A percentile compares a stretch with the other conserved stretches of the same genome.
These are phyloP conservation scores for Mortierella claussenii DNA, from an alignment of 192 early-diverging fungal species.

Conservation along the genomic window DNA sequence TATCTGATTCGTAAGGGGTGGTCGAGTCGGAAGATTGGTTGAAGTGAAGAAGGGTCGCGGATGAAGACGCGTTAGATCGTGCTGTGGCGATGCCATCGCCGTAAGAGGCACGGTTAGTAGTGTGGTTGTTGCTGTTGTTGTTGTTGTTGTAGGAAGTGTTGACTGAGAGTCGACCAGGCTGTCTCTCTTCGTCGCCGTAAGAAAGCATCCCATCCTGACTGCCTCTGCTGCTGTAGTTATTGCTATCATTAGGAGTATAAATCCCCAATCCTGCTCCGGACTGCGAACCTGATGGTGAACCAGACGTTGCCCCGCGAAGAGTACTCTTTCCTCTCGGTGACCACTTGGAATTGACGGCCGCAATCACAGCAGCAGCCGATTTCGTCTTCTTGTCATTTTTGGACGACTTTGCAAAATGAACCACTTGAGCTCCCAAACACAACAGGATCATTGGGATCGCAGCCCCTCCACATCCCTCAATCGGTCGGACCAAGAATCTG, in stretches of 20 bases:
- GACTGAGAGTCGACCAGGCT: background rate
- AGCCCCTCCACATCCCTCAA: constrained; percentile 81
- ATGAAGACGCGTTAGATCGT: constrained; percentile 31
- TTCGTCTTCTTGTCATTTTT: background rate
- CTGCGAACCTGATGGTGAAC: background rate
- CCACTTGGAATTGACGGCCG: background rate
- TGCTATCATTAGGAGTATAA: constrained; percentile 2
- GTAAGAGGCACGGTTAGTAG: constrained; percentile 4
- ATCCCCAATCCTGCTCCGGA: constrained; percentile 30
- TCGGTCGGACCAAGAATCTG: constrained; percentile 69
- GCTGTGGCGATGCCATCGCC: constrained; percentile 19
- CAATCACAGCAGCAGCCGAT: background rate
- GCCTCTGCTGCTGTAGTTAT: no score
- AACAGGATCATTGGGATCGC: constrained; percentile 83
- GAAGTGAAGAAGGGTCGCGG: constrained; percentile 39
- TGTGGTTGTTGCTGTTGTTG: background rate
- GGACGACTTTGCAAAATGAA: constrained; percentile 24
- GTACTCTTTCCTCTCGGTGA: constrained; percentile 1
- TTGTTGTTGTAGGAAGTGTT: background rate
- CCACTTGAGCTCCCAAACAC: constrained; percentile 80
- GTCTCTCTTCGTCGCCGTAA: constrained; percentile 20
- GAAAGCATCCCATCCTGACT: constrained; percentile 7
- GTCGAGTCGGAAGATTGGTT: constrained; percentile 7
- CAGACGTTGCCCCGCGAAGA: background rate
- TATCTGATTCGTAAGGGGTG: background rate